phyloP scores from a whole-genome alignment of 768 basidiomycete genomes.

The Hericium alpestre region DNA sequence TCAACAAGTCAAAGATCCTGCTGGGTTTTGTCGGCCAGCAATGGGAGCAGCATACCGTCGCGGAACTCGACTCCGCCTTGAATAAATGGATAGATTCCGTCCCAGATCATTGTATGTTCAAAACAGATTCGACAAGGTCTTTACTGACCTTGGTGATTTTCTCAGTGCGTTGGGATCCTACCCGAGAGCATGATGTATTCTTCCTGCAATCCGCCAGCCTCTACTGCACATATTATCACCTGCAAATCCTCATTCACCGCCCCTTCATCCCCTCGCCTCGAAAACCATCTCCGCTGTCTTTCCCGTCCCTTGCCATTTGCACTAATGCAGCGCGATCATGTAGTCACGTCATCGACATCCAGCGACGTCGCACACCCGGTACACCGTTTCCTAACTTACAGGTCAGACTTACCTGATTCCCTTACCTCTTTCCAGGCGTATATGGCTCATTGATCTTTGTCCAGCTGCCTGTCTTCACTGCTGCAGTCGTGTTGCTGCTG shows the following conservation, averaged over 20 bases:
- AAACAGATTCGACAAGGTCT: neutral
- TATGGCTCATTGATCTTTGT: slow-evolving; percentile 5
- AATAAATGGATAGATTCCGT: slow-evolving; percentile 37
- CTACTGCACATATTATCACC: slow-evolving; percentile 30
- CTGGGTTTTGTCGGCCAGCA: slow-evolving; percentile 40
- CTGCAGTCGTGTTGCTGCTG: slow-evolving; percentile 32
- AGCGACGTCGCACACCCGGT: slow-evolving; percentile 17
- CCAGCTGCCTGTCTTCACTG: slow-evolving; percentile 24
- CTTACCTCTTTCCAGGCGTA: neutral
- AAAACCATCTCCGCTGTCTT: slow-evolving; percentile 22
- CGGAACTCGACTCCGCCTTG: slow-evolving; percentile 35
- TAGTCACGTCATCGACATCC: slow-evolving; percentile 30
- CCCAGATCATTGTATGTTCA: slow-evolving; percentile 23
- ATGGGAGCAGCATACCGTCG: slow-evolving; percentile 36
- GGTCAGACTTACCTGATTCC: neutral
- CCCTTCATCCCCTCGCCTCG: slow-evolving; percentile 33
- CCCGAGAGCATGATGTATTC: slow-evolving; percentile 8
- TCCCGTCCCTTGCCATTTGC: slow-evolving; percentile 41
- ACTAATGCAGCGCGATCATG: slow-evolving; percentile 39
- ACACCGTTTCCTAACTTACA: slow-evolving; percentile 10
- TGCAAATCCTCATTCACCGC: slow-evolving; percentile 37
- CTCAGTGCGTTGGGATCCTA: slow-evolving; percentile 16
- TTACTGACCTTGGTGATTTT: slow-evolving; percentile 21
- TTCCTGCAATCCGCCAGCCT: slow-evolving; percentile 29
- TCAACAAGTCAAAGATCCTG: slow-evolving; percentile 52